Evolutionary conservation across 768 basidiomycete genomes (phyloP), one percentile per base, ranked within the genome.

Genomic region (Kondoa subrosea): DNA sequence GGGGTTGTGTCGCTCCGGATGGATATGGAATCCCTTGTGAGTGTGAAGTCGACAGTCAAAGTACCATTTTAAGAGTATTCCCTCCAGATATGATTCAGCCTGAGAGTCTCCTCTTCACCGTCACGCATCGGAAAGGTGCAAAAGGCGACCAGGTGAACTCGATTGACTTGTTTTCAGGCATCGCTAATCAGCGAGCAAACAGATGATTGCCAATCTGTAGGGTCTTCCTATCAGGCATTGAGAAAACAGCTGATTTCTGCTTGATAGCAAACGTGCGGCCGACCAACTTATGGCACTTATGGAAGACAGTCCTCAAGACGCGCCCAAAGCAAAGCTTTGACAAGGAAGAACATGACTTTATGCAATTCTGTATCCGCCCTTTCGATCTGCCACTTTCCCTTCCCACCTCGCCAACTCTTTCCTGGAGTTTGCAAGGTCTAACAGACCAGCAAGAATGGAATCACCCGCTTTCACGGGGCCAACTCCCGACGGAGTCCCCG

Each of bases 401-500:
- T 83, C 77, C 56, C 92, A 80, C 29, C 79, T 78, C 30, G 83
- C 81, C 25, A 96, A 77, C 62, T 83, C 78, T 66, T 84, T 80
- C 0, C 77, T 77, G 2, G 80, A 74, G 69, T 85, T 84, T 21
- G 40, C 8, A 8, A 50, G 40, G 21, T 50, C 40, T 2, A 82
- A 78, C 60, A 97, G 77, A 2, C 81, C 78, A 67, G 90, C 95
- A 69, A 85, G 83, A 69, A 97, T 81, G 31, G 80, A 81, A 78
- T 97, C 91, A 0, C 89, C 89, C 1, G 85, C 82, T 0, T 75
- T 69, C 66, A 96, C 75, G 0, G 85, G 84, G 25, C 91, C 90
- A 2, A 96, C 91, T 21, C 93, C 93, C 0, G 86, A 82, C 0
- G 93, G 93, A 1, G 93, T 97, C 3, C 91, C 72, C 2, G 72